Evolutionary conservation across 2,329 filamentous ascomycete species (phyloP).

Genomic region (Trichoderma atroviride): DNA sequence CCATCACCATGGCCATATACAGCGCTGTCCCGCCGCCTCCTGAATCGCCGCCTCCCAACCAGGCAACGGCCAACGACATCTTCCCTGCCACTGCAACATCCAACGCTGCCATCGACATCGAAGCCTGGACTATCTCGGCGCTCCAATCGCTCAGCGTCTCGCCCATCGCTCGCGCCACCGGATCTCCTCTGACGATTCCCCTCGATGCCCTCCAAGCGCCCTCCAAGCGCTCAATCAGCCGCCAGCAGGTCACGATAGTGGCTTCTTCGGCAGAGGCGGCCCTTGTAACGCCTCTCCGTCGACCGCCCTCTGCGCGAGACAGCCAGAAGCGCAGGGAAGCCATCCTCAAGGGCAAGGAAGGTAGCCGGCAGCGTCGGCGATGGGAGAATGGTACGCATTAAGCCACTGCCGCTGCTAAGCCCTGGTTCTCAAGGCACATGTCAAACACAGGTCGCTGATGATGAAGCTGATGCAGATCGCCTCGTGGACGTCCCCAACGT

Average conservation of each 20-base stretch:
- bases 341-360: slow-evolving; percentile 86
- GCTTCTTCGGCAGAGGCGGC: neutral
- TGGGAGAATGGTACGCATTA: slow-evolving; percentile 86
- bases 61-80: slow-evolving; percentile 24
- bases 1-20: slow-evolving; percentile 53
- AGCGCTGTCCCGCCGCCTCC: slow-evolving; percentile 55
- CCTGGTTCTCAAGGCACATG: neutral
- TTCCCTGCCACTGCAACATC: slow-evolving; percentile 32
- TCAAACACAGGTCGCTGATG: slow-evolving; percentile 14
- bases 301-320: slow-evolving; percentile 55
- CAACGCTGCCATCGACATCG: slow-evolving; percentile 56
- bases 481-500: slow-evolving; percentile 85
- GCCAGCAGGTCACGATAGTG: slow-evolving; percentile 9
- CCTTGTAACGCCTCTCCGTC: slow-evolving; percentile 37
- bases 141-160: slow-evolving; percentile 59
- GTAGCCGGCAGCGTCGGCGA: slow-evolving; percentile 78
- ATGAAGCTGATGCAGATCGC: slow-evolving; percentile 61
- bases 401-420: neutral
- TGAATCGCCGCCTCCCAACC: slow-evolving; percentile 37
- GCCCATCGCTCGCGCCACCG: slow-evolving; percentile 59
- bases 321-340: slow-evolving; percentile 67
- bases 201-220: slow-evolving; percentile 60
- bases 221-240: slow-evolving; percentile 21
- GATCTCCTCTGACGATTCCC: slow-evolving; percentile 71
- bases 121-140: slow-evolving; percentile 66